Percentiles rank a stretch among this genome's conserved stretches.
Conservation (phyloP, 495 filamentous ascomycete species). For the Xylaria longipes region DNA sequence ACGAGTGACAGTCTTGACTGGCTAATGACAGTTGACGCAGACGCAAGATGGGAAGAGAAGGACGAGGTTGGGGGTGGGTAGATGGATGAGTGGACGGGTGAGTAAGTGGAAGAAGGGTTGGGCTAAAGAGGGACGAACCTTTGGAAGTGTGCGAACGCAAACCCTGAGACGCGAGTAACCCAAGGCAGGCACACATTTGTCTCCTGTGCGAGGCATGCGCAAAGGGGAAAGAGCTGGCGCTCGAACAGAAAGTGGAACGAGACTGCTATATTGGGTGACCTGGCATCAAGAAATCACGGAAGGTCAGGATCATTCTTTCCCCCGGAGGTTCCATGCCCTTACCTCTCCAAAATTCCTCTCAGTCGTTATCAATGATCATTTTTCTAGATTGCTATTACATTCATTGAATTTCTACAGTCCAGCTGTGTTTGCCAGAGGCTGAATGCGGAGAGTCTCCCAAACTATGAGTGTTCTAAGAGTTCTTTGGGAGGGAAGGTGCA, state of each 20-base stretch:
- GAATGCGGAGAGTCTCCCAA: neutral
- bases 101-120: neutral
- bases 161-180: neutral
- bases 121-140: neutral
- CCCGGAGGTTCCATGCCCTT: neutral
- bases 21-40: neutral
- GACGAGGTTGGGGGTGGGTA: neutral
- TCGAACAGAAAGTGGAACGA: slow-evolving; percentile 6
- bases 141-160: neutral
- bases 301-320: neutral
- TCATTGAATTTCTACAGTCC: neutral
- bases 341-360: neutral
- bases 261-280: neutral
- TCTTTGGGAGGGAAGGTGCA: neutral
- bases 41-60: neutral
- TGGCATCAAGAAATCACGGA: neutral
- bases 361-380: neutral
- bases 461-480: neutral
- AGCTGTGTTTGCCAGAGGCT: neutral
- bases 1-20: slow-evolving; percentile 5
- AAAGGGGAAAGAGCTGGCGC: slow-evolving; percentile 12
- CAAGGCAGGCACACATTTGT: neutral
- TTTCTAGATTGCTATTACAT: neutral
- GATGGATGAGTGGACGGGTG: slow-evolving; percentile 15
- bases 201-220: neutral